Evolutionary conservation across 169 alveolate species (phyloP).

Genomic region (Plasmodium yoelii): DNA sequence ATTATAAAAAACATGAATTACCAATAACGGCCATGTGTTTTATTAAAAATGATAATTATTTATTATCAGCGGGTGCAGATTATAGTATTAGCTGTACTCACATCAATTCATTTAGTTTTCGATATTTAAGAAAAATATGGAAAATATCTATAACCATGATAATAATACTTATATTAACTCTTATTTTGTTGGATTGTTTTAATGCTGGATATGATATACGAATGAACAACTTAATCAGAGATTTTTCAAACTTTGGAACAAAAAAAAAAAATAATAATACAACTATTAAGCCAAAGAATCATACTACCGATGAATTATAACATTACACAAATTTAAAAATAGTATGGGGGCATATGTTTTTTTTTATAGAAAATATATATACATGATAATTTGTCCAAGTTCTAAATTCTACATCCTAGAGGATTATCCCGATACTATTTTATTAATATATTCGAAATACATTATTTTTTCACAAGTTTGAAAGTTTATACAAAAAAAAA

Average conservation of each 20-base stretch:
- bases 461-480: too few relatives aligned
- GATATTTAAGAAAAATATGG: slow-evolving; percentile 31
- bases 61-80: slow-evolving; percentile 74
- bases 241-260: background rate
- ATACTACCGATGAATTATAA: background rate
- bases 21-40: slow-evolving; percentile 76
- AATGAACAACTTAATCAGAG: slow-evolving; percentile 1
- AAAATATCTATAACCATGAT: slow-evolving; percentile 10
- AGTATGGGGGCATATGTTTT: too few relatives aligned
- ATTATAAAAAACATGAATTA: slow-evolving; percentile 70
- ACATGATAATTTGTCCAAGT: too few relatives aligned
- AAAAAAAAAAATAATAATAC: background rate
- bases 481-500: too few relatives aligned
- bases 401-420: too few relatives aligned
- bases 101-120: slow-evolving; percentile 25
- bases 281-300: background rate
- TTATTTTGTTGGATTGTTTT: slow-evolving; percentile 58
- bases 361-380: too few relatives aligned
- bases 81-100: slow-evolving; percentile 62
- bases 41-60: slow-evolving; percentile 46
- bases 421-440: too few relatives aligned
- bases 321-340: too few relatives aligned
- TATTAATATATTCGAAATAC: too few relatives aligned
- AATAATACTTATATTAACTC: background rate
- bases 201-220: slow-evolving; percentile 73